Conservation (phyloP, 2,329 filamentous ascomycete genomes). For the Mollisia scopiformis region DNA sequence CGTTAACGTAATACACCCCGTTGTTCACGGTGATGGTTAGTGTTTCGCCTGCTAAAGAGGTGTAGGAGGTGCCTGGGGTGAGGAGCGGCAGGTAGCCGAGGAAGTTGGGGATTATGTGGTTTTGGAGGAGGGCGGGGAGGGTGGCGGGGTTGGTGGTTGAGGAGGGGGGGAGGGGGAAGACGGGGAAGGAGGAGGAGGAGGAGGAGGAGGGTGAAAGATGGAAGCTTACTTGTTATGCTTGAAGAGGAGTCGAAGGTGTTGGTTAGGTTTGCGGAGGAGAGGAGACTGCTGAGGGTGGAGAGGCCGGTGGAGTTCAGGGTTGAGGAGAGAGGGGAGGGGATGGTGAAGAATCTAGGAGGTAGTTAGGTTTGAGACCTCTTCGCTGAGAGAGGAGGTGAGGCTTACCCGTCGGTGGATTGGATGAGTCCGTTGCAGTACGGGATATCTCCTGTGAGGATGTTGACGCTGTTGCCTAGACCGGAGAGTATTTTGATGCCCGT, state of each 20-base stretch:
- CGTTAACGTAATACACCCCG: conserved; percentile 37
- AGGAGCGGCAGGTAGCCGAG: conserved; percentile 37
- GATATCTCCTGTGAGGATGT: conserved; percentile 31
- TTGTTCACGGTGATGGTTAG: conserved; percentile 38
- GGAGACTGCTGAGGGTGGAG: conserved; percentile 36
- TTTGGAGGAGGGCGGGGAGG: conserved; percentile 34
- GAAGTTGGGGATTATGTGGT: conserved; percentile 37
- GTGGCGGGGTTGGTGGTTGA: conserved; percentile 27
- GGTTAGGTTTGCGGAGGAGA: conserved; percentile 40
- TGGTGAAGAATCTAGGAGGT: conserved; percentile 18
- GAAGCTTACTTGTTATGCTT: conserved; percentile 36
- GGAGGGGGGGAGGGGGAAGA: conserved; percentile 29
- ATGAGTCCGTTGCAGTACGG: conserved; percentile 24
- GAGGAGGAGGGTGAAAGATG: conserved; percentile 3
- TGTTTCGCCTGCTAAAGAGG: conserved; percentile 29
- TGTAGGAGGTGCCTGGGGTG: conserved; percentile 33
- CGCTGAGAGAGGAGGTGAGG: neutral
- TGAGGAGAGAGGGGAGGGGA: conserved; percentile 4
- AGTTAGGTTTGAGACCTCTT: neutral
- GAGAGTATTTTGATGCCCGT: conserved; percentile 5
- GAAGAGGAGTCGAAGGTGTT: conserved; percentile 37
- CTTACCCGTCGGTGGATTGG: conserved; percentile 30
- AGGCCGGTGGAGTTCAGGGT: conserved; percentile 30
- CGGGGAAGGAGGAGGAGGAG: conserved; percentile 29
- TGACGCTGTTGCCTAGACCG: conserved; percentile 32